Conservation (phyloP, 768 basidiomycete genomes). For the Suillus hirtellus region DNA sequence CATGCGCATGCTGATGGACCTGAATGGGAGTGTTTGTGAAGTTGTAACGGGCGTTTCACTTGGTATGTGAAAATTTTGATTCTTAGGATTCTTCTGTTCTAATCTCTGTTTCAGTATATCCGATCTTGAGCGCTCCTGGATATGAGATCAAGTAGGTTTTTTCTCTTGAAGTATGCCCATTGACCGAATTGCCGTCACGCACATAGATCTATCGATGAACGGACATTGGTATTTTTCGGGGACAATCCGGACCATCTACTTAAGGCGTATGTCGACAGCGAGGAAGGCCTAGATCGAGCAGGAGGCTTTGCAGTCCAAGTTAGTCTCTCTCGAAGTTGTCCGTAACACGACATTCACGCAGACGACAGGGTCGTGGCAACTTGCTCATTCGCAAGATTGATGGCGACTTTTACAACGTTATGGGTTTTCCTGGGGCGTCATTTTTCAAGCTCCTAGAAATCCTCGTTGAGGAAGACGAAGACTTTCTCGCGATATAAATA, state of each 20-base stretch:
- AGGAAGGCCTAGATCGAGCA: conserved; percentile 85
- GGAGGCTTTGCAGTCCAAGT: conserved; percentile 97
- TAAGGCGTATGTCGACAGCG: conserved; percentile 79
- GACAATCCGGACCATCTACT: conserved; percentile 61
- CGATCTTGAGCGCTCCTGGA: conserved; percentile 73
- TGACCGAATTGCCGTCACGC: background rate
- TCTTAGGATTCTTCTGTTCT: background rate
- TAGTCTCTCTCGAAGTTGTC: conserved; percentile 16
- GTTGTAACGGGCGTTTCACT: conserved; percentile 90
- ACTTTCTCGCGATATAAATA: conserved; percentile 50
- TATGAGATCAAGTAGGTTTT: conserved; percentile 61
- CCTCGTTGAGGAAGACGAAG: conserved; percentile 73
- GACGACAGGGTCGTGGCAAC: conserved; percentile 71
- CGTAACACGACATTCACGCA: background rate
- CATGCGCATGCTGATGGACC: conserved; percentile 80
- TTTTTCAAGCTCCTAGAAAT: conserved; percentile 75
- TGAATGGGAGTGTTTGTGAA: conserved; percentile 86
- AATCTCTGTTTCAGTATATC: conserved; percentile 52
- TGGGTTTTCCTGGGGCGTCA: conserved; percentile 88
- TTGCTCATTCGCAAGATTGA: conserved; percentile 82
- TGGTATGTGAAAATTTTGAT: conserved; percentile 46
- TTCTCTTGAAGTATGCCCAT: background rate
- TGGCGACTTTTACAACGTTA: conserved; percentile 88
- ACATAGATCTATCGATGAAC: conserved; percentile 76
- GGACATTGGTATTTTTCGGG: conserved; percentile 75